Percentiles rank a stretch among this genome's conserved stretches.
phyloP scores from a whole-genome alignment of 2,329 filamentous ascomycete genomes.

The Zymoseptoria ardabiliae region DNA sequence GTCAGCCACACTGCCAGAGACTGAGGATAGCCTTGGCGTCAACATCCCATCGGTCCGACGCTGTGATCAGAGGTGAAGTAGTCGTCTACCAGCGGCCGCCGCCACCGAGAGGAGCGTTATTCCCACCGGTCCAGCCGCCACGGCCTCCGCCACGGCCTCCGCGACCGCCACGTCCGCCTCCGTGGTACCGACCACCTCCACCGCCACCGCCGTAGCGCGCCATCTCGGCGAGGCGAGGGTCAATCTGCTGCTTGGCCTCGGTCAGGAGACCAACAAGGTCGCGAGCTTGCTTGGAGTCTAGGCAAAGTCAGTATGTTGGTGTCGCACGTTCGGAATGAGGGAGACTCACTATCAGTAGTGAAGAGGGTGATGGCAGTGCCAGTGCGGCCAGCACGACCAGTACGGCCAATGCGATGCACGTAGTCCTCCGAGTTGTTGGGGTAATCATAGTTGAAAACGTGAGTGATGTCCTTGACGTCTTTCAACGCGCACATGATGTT shows the following conservation, averaged over 20 bases:
- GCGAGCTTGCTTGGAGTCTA: slow-evolving; percentile 63
- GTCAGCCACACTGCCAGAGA: background rate
- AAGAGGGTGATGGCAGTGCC: slow-evolving; percentile 98
- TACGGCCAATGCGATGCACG: slow-evolving; percentile 62
- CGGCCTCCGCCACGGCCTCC: slow-evolving; percentile 23
- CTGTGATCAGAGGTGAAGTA: background rate
- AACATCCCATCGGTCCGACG: background rate
- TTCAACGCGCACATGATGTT: slow-evolving; percentile 52
- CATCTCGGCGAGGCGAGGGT: slow-evolving; percentile 94
- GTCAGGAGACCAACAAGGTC: slow-evolving; percentile 87
- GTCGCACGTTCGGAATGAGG: slow-evolving; percentile 12
- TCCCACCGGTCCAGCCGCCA: slow-evolving; percentile 48
- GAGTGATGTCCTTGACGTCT: slow-evolving; percentile 99
- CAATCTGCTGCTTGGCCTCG: slow-evolving; percentile 97
- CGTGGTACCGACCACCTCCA: slow-evolving; percentile 47
- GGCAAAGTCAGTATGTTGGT: slow-evolving; percentile 25
- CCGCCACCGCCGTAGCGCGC: slow-evolving; percentile 51
- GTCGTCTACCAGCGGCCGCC: slow-evolving; percentile 46
- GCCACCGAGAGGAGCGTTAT: slow-evolving; percentile 51
- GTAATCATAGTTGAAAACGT: slow-evolving; percentile 99
- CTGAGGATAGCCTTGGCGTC: background rate
- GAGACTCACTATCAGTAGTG: slow-evolving; percentile 90
- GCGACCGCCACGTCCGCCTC: slow-evolving; percentile 48
- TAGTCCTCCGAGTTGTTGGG: slow-evolving; percentile 81
- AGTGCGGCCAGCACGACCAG: slow-evolving; percentile 69